Evolutionary conservation across 2,329 filamentous ascomycete species (phyloP).

Genomic region (Stagonosporopsis rhizophila): DNA sequence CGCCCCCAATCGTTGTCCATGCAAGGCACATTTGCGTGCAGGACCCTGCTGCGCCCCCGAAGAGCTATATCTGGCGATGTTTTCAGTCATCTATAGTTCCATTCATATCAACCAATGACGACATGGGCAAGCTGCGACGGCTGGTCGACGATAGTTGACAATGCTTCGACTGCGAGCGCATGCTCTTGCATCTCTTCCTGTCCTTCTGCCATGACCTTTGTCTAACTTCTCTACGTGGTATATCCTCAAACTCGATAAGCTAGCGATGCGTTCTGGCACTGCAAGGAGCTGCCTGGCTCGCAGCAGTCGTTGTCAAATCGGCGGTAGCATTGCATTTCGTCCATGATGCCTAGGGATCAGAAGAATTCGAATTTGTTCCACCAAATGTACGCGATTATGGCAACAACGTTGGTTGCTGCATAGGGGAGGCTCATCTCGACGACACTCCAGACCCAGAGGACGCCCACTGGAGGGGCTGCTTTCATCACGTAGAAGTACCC

Average conservation of each 20-base stretch:
- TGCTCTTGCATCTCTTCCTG: neutral
- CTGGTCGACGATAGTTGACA: neutral
- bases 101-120: neutral
- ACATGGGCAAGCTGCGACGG: neutral
- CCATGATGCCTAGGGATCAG: slow-evolving; percentile 26
- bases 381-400: slow-evolving; percentile 61
- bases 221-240: too few species aligned
- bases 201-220: too few species aligned
- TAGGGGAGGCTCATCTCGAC: slow-evolving; percentile 79
- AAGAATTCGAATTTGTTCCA: slow-evolving; percentile 62
- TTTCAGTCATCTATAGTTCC: neutral
- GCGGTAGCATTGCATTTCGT: too few species aligned
- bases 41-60: slow-evolving; percentile 6
- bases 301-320: neutral
- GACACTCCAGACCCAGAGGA: slow-evolving; percentile 91
- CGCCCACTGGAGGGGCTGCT: slow-evolving; percentile 84
- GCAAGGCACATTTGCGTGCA: slow-evolving; percentile 8
- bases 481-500: slow-evolving; percentile 92
- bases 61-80: slow-evolving; percentile 3
- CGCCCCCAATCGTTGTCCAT: slow-evolving; percentile 6
- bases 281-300: neutral
- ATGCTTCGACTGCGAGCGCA: neutral
- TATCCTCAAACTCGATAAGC: too few species aligned
- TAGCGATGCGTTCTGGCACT: too few species aligned
- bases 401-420: slow-evolving; percentile 64